Percentiles rank a stretch among this genome's conserved stretches.
Conservation (phyloP, 164 flowering plant species). For the Vitis rupestris region DNA sequence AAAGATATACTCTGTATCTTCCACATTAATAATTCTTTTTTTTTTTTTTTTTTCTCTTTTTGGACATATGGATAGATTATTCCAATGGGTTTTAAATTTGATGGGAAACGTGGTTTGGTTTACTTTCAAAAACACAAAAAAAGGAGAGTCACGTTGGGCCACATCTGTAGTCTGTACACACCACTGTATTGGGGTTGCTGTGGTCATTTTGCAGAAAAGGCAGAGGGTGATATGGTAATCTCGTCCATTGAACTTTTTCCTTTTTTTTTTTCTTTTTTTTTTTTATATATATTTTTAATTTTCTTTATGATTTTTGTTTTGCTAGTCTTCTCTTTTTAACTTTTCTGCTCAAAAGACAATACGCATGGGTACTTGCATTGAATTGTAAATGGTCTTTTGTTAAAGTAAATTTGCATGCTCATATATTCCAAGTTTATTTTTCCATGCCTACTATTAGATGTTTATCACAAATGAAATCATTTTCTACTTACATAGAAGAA, state of each 20-base stretch:
- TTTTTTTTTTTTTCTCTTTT: neutral
- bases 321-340: neutral
- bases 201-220: neutral
- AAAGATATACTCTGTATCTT: constrained; percentile 1
- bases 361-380: neutral
- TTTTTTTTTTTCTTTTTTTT: neutral
- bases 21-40: neutral
- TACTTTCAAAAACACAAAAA: neutral
- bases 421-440: too few relatives aligned
- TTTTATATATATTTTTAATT: neutral
- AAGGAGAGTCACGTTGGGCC: neutral
- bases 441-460: too few relatives aligned
- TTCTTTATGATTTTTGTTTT: neutral
- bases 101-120: neutral
- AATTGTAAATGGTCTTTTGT: too few relatives aligned
- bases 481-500: too few relatives aligned
- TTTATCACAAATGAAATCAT: too few relatives aligned
- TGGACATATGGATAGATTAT: neutral
- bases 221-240: too few relatives aligned
- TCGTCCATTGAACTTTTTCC: neutral
- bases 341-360: neutral
- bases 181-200: too few relatives aligned
- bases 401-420: too few relatives aligned
- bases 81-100: neutral
- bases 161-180: neutral